phyloP scores from a whole-genome alignment of 164 flowering plant species.

The Tetracentron sinense region DNA sequence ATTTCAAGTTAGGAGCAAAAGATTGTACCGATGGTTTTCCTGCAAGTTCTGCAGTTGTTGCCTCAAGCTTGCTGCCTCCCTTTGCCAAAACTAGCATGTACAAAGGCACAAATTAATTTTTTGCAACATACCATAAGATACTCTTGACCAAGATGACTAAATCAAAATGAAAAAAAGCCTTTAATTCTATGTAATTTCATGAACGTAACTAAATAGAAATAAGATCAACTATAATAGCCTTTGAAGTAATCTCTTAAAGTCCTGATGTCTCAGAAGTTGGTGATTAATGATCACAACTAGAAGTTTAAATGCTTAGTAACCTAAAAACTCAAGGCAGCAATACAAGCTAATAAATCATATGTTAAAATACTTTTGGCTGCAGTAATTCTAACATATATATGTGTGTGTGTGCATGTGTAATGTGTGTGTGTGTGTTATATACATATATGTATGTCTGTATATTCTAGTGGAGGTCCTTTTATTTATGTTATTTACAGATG shows the following conservation, averaged over 20 bases:
- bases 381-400: not conserved
- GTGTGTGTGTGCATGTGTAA: not conserved
- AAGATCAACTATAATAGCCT: not conserved
- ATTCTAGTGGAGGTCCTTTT: no score
- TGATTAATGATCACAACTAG: not conserved
- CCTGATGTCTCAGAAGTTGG: no score
- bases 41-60: constrained; percentile 48
- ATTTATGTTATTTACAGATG: no score
- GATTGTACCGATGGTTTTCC: constrained; percentile 49
- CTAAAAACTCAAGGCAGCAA: not conserved
- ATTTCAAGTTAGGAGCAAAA: not conserved
- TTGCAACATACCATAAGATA: not conserved
- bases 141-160: not conserved
- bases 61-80: constrained; percentile 53
- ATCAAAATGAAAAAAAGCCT: not conserved
- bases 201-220: not conserved
- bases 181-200: no score
- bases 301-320: not conserved
- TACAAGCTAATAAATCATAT: not conserved
- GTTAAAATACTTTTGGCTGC: not conserved
- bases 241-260: not conserved
- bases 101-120: not conserved
- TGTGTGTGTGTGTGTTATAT: not conserved
- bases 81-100: constrained; percentile 52
- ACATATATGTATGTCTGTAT: no score